Conservation (phyloP, 495 filamentous ascomycete species). For the Podospora comata region DNA sequence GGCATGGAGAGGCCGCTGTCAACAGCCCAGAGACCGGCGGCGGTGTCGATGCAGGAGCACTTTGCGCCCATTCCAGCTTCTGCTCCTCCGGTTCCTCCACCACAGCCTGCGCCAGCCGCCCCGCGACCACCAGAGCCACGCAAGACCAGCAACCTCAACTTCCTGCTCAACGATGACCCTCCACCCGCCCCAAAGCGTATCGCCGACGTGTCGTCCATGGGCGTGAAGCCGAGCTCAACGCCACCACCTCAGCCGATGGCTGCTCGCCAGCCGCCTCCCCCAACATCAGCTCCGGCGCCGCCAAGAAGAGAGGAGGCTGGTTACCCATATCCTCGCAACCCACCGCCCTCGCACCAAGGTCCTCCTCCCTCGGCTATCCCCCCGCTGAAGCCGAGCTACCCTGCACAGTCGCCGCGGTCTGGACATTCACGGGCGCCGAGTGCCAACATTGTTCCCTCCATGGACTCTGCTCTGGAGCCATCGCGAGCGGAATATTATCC, state of each 20-base stretch:
- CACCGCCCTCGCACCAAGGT: slow-evolving; percentile 21
- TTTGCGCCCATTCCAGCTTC: slow-evolving; percentile 33
- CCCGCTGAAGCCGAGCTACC: slow-evolving; percentile 44
- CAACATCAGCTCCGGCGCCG: slow-evolving; percentile 32
- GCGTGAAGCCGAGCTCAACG: slow-evolving; percentile 40
- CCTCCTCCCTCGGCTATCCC: slow-evolving; percentile 44
- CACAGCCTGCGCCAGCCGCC: slow-evolving; percentile 30
- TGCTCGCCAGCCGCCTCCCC: slow-evolving; percentile 35
- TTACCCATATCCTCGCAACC: slow-evolving; percentile 40
- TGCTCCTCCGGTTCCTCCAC: slow-evolving; percentile 34
- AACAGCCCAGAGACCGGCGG: slow-evolving; percentile 31
- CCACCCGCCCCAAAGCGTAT: slow-evolving; percentile 39
- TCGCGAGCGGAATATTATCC: slow-evolving; percentile 43
- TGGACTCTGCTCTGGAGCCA: slow-evolving; percentile 30
- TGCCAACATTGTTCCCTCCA: slow-evolving; percentile 28
- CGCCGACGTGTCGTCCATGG: slow-evolving; percentile 33
- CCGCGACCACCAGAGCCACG: slow-evolving; percentile 37
- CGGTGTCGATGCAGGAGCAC: slow-evolving; percentile 38
- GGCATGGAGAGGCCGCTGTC: slow-evolving; percentile 30
- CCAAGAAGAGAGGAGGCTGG: slow-evolving; percentile 36
- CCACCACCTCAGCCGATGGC: slow-evolving; percentile 43
- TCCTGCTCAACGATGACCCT: slow-evolving; percentile 50
- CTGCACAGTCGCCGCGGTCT: slow-evolving; percentile 42
- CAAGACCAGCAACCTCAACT: slow-evolving; percentile 50
- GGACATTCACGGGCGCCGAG: slow-evolving; percentile 38